Evolutionary conservation across 2,329 filamentous ascomycete species (phyloP).

Genomic region (Dactylellina haptotyla): DNA sequence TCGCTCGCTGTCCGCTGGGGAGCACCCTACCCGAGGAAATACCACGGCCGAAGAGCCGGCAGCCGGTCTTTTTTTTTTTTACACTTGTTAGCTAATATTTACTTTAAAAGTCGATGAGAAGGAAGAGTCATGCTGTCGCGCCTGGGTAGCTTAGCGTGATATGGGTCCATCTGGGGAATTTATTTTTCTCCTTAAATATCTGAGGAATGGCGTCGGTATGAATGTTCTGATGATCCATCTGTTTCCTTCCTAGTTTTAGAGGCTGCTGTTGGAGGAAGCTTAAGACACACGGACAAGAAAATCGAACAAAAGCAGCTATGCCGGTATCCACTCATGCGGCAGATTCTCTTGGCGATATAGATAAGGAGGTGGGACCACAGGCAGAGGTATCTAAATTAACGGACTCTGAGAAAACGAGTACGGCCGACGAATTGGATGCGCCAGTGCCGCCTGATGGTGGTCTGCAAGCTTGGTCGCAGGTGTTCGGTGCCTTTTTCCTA

Average conservation of each 20-base stretch:
- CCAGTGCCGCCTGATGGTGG: slow-evolving; percentile 64
- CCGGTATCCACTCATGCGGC: slow-evolving; percentile 14
- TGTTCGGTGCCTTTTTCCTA: slow-evolving; percentile 66
- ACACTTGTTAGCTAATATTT: neutral
- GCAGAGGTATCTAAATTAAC: neutral
- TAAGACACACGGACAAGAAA: too few species aligned
- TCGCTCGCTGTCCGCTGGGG: neutral
- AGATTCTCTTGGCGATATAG: slow-evolving; percentile 35
- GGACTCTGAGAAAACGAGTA: slow-evolving; percentile 3
- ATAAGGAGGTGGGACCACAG: slow-evolving; percentile 23
- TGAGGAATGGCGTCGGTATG: too few species aligned
- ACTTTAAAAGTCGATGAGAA: too few species aligned
- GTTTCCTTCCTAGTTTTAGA: too few species aligned
- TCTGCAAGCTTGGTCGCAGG: slow-evolving; percentile 68
- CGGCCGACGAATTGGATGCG: slow-evolving; percentile 4
- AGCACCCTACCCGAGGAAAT: neutral
- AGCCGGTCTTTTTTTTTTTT: too few species aligned
- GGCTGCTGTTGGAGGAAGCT: too few species aligned
- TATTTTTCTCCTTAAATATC: too few species aligned
- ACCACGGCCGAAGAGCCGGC: neutral
- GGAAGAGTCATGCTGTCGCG: neutral
- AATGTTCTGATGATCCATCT: too few species aligned
- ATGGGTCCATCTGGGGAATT: too few species aligned
- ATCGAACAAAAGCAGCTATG: slow-evolving; percentile 12
- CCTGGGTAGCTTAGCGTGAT: too few species aligned